Evolutionary conservation across 352 stramenopile genomes (phyloP), one percentile per base, ranked within the genome.

Genomic region (Phytophthora sansomeana): DNA sequence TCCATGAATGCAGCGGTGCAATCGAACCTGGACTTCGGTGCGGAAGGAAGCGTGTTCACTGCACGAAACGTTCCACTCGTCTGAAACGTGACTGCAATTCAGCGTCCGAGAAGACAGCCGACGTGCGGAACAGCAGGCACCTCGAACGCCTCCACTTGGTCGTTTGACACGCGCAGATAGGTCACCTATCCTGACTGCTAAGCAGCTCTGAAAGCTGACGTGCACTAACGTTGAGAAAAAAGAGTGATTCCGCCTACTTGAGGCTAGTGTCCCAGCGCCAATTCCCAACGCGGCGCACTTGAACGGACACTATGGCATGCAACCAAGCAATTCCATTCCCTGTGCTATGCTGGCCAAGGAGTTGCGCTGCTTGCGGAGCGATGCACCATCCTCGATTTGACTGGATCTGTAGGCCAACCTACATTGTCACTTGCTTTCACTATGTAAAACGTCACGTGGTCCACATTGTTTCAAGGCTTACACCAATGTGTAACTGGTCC

Each of bases 171-270:
- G 50, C 36, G 16, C 52, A 33, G 35, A 8, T 63, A 58, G 58
- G 58, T 51, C 14, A 47, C 58, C 58, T 66, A 66, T 16, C 58
- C 32, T 67, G 59, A 57, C 39, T 17, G 46, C 17, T 38, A n/a
- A n/a, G 16, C 35, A 7, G 10, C 13, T 7, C 36, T 21, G 8
- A 24, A 19, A 60, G 29, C 21, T 33, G 36, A 6, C n/a, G 13
- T 26, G 39, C 50, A 58, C n/a, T 51, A 60, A 60, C 39, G 32
- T 52, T 63, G 57, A 65, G 46, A 58, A 58, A 50, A 52, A 44
- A 17, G 28, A 26, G 19, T 4, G 13, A 42, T 58, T 47, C 51
- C 26, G 32, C 14, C 33, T 36, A 51, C 17, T 58, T 64, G 46
- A 64, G 57, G 46, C 14, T 11, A 49, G 16, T 53, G 30, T 60